phyloP scores from a whole-genome alignment of 192 early-diverging fungal genomes.

The Gamsiella multidivaricata region DNA sequence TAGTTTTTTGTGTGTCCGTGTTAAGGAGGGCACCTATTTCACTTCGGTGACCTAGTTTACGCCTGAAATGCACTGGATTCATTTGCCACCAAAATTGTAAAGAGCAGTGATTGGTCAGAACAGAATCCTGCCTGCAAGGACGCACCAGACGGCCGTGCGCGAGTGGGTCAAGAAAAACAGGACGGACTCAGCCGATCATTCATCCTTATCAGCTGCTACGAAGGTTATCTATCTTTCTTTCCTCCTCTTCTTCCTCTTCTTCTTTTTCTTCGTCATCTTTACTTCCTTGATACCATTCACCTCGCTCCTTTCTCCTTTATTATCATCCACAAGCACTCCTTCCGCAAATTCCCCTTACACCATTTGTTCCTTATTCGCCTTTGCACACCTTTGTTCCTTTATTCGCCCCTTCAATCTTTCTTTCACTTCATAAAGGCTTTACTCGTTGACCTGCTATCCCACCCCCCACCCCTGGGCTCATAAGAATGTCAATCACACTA shows the following conservation, averaged over 20 bases:
- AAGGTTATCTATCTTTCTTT: not conserved
- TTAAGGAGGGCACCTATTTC: no score
- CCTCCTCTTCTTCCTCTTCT: not conserved
- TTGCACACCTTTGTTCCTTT: not conserved
- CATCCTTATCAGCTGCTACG: not conserved
- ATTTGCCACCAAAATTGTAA: no score
- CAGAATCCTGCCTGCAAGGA: no score
- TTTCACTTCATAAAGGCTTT: not conserved
- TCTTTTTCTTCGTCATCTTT: not conserved
- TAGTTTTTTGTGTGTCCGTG: no score
- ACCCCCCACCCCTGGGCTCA: not conserved
- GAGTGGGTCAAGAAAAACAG: no score
- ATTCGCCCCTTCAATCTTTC: constrained; percentile 4
- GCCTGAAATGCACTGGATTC: no score
- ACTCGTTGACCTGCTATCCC: not conserved
- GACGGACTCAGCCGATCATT: no score
- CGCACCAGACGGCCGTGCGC: not conserved
- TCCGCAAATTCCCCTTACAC: not conserved
- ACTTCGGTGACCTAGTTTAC: no score
- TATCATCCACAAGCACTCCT: not conserved
- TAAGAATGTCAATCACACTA: constrained; percentile 65
- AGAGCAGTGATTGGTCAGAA: no score
- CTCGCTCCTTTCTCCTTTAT: not conserved
- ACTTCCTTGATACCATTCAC: not conserved
- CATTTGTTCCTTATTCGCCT: no score